A percentile compares a stretch with the other conserved stretches of the same genome.
phyloP scores from a whole-genome alignment of 148 eudicot genomes.

The Diospyros kaki region DNA sequence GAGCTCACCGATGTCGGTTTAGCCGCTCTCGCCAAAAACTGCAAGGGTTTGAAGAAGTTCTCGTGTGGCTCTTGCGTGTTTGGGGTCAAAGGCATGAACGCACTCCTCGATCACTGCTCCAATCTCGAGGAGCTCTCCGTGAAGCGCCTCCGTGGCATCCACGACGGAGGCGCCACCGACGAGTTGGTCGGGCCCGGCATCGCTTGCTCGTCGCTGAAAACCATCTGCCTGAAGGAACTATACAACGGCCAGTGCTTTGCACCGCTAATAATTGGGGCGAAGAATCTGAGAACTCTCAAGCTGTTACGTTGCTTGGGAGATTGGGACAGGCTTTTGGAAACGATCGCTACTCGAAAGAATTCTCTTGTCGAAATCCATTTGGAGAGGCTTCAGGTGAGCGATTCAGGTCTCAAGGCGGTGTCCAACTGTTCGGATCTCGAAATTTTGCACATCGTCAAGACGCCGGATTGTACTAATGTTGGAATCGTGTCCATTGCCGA shows the following conservation, averaged over 20 bases:
- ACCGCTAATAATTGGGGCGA: slow-evolving; percentile 53
- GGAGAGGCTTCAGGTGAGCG: slow-evolving; percentile 79
- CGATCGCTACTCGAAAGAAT: slow-evolving; percentile 26
- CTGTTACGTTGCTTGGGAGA: slow-evolving; percentile 63
- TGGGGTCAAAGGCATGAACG: slow-evolving; percentile 42
- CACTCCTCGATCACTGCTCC: slow-evolving; percentile 33
- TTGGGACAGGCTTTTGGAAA: slow-evolving; percentile 63
- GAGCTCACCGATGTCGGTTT: slow-evolving; percentile 39
- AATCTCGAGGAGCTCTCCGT: slow-evolving; percentile 44
- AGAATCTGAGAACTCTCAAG: slow-evolving; percentile 51
- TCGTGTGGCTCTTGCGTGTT: slow-evolving; percentile 53
- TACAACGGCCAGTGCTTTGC: slow-evolving; percentile 68
- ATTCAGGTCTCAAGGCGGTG: slow-evolving; percentile 50
- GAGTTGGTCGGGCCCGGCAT: background rate
- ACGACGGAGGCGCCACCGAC: slow-evolving; percentile 15
- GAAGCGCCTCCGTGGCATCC: slow-evolving; percentile 41
- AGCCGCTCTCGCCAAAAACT: slow-evolving; percentile 39
- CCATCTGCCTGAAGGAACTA: slow-evolving; percentile 61
- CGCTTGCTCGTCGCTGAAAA: slow-evolving; percentile 32
- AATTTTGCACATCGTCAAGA: slow-evolving; percentile 68
- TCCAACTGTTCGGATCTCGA: slow-evolving; percentile 45
- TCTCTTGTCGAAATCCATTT: slow-evolving; percentile 58
- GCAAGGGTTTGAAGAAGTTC: slow-evolving; percentile 32
- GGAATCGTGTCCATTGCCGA: slow-evolving; percentile 56
- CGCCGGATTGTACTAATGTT: slow-evolving; percentile 57